Percentiles rank a stretch among this genome's conserved stretches.
Conservation (phyloP, 2,329 filamentous ascomycete genomes). For the Cucurbitaria berberidis region DNA sequence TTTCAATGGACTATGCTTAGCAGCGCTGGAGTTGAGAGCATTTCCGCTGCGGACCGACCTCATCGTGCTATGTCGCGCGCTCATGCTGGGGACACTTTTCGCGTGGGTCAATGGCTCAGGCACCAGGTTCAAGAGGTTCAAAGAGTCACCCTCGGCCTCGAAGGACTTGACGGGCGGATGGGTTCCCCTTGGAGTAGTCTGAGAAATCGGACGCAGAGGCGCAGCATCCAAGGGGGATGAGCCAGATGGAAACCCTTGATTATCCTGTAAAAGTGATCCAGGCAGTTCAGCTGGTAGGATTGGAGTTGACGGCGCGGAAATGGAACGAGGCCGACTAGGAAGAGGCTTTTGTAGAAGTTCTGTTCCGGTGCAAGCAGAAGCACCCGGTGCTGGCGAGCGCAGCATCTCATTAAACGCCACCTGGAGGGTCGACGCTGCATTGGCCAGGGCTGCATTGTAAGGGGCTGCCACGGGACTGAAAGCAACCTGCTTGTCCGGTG, state of each 20-base stretch:
- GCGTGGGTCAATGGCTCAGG: conserved; percentile 22
- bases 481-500: conserved; percentile 27
- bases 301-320: conserved; percentile 50
- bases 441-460: conserved; percentile 37
- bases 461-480: conserved; percentile 34
- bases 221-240: conserved; percentile 22
- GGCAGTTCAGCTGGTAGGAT: conserved; percentile 38
- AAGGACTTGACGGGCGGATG: conserved; percentile 5
- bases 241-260: conserved; percentile 39
- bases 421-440: conserved; percentile 46
- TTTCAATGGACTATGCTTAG: conserved; percentile 29
- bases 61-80: conserved; percentile 28
- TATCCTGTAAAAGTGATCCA: conserved; percentile 39
- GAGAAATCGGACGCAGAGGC: conserved; percentile 15
- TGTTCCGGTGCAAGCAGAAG: conserved; percentile 36
- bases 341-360: conserved; percentile 43
- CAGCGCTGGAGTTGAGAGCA: conserved; percentile 22
- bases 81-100: conserved; percentile 20
- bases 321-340: conserved; percentile 48
- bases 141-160: not conserved
- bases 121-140: conserved; percentile 7
- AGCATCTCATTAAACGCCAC: conserved; percentile 53
- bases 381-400: conserved; percentile 47
- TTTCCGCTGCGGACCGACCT: conserved; percentile 35
- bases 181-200: conserved; percentile 17